phyloP scores from a whole-genome alignment of 2,329 filamentous ascomycete species.

The Lasiodiplodia hormozganensis region DNA sequence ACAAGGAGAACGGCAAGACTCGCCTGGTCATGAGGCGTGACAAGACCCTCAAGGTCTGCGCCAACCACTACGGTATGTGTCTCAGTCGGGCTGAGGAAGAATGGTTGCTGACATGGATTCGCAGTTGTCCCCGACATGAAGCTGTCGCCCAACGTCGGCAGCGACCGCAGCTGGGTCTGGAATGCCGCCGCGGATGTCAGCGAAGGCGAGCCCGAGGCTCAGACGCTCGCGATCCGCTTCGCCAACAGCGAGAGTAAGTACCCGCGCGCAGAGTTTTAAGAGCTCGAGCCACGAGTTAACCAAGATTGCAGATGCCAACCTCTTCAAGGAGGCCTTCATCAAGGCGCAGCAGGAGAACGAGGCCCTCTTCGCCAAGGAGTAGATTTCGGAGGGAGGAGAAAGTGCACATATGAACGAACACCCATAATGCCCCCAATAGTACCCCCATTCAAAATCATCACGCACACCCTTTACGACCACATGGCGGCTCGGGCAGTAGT shows the following conservation, averaged over 20 bases:
- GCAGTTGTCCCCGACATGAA: constrained; percentile 98
- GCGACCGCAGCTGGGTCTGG: constrained; percentile 99
- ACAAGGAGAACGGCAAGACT: constrained; percentile 98
- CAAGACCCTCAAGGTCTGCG: constrained; percentile 99
- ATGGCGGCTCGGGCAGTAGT: constrained; percentile 8
- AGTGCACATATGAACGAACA: constrained; percentile 20
- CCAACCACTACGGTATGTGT: constrained; percentile 95
- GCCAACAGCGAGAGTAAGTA: constrained; percentile 94
- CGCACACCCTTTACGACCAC: constrained; percentile 14
- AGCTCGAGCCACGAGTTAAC: constrained; percentile 39
- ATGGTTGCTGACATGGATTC: constrained; percentile 35
- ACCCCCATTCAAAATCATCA: constrained; percentile 23
- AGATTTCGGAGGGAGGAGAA: constrained; percentile 9
- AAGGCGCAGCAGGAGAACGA: constrained; percentile 97
- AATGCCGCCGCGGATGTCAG: constrained; percentile 97
- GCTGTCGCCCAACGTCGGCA: constrained; percentile 95
- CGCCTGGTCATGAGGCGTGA: constrained; percentile 97
- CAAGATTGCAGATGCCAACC: constrained; percentile 76
- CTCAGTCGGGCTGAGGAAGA: neutral
- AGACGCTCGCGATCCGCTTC: constrained; percentile 95
- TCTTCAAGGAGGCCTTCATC: constrained; percentile 97
- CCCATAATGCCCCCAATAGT: constrained; percentile 23
- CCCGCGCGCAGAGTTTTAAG: neutral
- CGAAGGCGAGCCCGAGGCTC: constrained; percentile 95
- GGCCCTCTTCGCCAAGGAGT: constrained; percentile 68